Base-by-base conservation (phyloP, 805 yeast species). In the Kodamaea restingae region DNA sequence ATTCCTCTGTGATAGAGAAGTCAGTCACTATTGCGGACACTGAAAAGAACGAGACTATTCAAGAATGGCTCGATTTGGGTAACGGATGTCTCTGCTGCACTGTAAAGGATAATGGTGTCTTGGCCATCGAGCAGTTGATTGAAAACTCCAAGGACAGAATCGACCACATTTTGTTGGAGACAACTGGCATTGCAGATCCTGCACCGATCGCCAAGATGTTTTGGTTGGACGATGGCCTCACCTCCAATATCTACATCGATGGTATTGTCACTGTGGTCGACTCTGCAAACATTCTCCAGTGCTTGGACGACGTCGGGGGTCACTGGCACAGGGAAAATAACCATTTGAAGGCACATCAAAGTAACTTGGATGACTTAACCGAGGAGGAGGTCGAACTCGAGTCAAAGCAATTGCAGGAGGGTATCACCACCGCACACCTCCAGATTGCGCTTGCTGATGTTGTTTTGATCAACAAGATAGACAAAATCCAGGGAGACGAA, bases 71-170 rank as follows among this genome's bases (percentile, higher is more conserved):
- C 2, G 98, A 93, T 57, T 67, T 93, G 24, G 98, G 96, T 1
- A 93, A 93, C 55, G 98, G 98, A 1, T 93, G 98, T 60, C 70
- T 93, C 28, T 93, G 98, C 57, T 93, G 98, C 55, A 86, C 98
- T 0, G 95, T 95, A 24, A 88, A 88, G 56, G 97, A 90, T 58
- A 84, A 81, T 40, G 98, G 98, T 4, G 97, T 93, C 1, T 73
- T 84, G 30, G 98, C 98, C 0, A 88, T 93, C 39, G 98, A 93
- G 58, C 77, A 86, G 41, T 73, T 93, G 49, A 80, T 91, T 44
- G 81, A 79, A 21, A 74, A 80, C 38, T 74, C 81, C 22, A 82
- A 81, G 5, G 81, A 78, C 22, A 73, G 74, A 37, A 88, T 91
- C 37, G 98, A 93, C 60, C 84, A 91, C 55, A 88, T 93, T n/a